Evolutionary conservation across 176 grass and related monocot genomes (phyloP), one percentile per base, ranked within the genome.

Genomic region (Musa itinerans): DNA sequence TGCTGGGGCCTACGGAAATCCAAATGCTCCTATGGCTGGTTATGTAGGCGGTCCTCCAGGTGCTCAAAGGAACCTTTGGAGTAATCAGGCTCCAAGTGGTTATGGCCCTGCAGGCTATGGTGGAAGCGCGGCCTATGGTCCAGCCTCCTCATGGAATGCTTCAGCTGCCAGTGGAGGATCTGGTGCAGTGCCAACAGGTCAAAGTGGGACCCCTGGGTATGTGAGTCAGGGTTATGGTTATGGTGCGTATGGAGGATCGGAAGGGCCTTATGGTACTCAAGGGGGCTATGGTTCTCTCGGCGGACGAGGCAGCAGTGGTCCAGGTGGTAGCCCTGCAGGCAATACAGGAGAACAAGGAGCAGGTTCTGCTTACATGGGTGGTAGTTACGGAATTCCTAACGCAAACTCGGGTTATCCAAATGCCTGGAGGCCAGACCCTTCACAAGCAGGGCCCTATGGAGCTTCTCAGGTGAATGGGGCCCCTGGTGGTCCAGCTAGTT

Each of bases 191-290:
- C 83, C 95, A 22, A 78, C 85, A 70, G 81, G 74, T 59, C 93
- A 92, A 74, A 87, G 86, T 78, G 88, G 79, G 67, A 71, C 76
- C 57, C 71, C 77, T 26, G 90, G 83, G 63, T 97, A 97, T 83
- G 89, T 83, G 49, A 76, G 74, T 79, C 90, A 94, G 79, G 96
- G 91, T 10, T 99, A 95, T 26, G 91, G 89, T 6, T 99, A 95
- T 86, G 81, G 87, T 87, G 85, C 84, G 49, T 99, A 99, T 76
- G 91, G 91, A 76, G 80, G 87, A 48, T 50, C 78, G 13, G 96
- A 99, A 67, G 86, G 80, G 5, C 79, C 86, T 15, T 91, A 90
- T 65, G 96, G 83, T 76, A 89, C 67, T 77, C 90, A 85, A 79
- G 90, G 87, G 74, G 90, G 85, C 23, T 93, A 89, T 54, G 80